Evolutionary conservation across 129 eudicot species (phyloP), one percentile per base, ranked within the genome.

Genomic region (Artemisia tridentata): DNA sequence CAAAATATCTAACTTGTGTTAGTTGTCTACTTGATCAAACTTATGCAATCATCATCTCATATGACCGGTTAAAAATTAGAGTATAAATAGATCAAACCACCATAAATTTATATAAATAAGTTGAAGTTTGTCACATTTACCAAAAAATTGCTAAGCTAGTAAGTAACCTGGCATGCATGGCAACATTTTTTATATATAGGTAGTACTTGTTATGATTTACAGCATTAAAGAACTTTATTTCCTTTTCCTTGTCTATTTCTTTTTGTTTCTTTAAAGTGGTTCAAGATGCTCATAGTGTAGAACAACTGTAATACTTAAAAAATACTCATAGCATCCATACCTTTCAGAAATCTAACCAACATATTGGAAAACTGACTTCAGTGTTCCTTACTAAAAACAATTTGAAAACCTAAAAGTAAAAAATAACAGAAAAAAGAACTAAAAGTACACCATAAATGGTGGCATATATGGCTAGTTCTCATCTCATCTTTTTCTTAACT

Each of bases 241-340:
- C 72, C 71, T 77, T 77, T 70, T 70, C 27, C 15, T 63, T 77
- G 72, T 70, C 67, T 43, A 77, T 77, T 61, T 73, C 65, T 69
- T 77, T 38, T 52, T 63, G 65, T 70, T 77, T 77, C 57, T 77
- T 63, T 77, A 77, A 77, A 70, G 76, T 69, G 71, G 76, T 46
- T 71, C 57, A 53, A 31, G 41, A 63, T 70, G 43, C 46, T 10
- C 58, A 4, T 69, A 68, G 68, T 77, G 66, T 69, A 50, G 16
- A 77, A 77, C 75, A 76, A 61, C 75, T 69, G 70, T 50, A 69
- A 69, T 68, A 14, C 70, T 76, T 58, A 54, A 67, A 68, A 48
- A 21, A 41, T 38, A 8, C 55, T 49, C 18, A 60, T 59, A 76
- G 19, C 80, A 76, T 61, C 23, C 54, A 21, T 69, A 68, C 57